Evolutionary conservation across 1,139 yeast genomes (phyloP).

Genomic region (Saccharomyces hybrid): DNA sequence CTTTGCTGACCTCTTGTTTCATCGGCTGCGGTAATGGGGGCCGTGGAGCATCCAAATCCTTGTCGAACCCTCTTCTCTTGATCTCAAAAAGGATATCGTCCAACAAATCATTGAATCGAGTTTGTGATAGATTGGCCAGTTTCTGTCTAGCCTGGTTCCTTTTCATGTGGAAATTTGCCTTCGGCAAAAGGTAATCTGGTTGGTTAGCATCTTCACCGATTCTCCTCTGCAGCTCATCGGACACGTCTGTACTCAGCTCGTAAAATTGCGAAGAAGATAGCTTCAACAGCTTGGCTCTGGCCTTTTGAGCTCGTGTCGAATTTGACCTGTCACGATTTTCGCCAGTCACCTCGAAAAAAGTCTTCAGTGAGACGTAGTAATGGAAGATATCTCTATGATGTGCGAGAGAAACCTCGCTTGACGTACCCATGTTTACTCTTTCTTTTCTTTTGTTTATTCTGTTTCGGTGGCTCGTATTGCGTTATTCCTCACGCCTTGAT

Average conservation of each 20-base stretch:
- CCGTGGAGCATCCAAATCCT: background rate
- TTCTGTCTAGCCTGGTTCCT: conserved; percentile 94
- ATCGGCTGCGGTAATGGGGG: background rate
- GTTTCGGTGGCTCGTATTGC: background rate
- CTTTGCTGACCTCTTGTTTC: background rate
- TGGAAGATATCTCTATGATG: conserved; percentile 14
- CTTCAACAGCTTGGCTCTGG: conserved; percentile 76
- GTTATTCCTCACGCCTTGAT: background rate
- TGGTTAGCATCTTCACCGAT: conserved; percentile 44
- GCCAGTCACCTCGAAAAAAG: conserved; percentile 20
- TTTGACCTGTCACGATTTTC: conserved; percentile 25
- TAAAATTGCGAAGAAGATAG: conserved; percentile 77
- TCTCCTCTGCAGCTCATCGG: conserved; percentile 80
- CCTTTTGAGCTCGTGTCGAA: conserved; percentile 61
- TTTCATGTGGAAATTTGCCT: conserved; percentile 78
- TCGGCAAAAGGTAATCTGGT: conserved; percentile 61
- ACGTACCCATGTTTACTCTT: background rate
- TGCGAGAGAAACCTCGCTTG: background rate
- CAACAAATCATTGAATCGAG: conserved; percentile 82
- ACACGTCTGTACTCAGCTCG: conserved; percentile 88
- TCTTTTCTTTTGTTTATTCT: background rate
- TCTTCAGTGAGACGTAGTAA: conserved; percentile 17
- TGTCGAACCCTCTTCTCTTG: conserved; percentile 60
- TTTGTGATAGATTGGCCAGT: conserved; percentile 73
- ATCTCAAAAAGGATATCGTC: conserved; percentile 85